phyloP scores from a whole-genome alignment of 2,329 filamentous ascomycete species.

The Penicillium sclerotigenum region DNA sequence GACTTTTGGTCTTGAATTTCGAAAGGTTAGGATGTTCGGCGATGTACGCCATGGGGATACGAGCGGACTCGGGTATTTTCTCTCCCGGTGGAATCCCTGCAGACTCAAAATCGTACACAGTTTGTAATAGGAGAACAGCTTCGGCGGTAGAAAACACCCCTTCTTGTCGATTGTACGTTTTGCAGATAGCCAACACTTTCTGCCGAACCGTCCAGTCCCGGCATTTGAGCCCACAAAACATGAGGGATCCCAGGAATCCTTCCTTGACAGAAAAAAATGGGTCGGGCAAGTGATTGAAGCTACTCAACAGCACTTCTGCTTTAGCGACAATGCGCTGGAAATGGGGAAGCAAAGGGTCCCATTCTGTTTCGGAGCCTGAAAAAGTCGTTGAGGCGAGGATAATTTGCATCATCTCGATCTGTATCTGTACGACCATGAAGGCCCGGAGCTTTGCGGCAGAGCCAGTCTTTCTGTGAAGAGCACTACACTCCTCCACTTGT shows the following conservation, averaged over 20 bases:
- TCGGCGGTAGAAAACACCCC: not conserved
- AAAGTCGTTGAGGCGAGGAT: not conserved
- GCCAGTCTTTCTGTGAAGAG: not conserved
- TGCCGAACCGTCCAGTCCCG: conserved; percentile 1
- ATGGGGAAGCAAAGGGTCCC: not conserved
- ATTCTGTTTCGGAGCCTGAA: not conserved
- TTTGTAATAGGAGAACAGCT: not conserved
- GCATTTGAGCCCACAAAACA: conserved; percentile 3
- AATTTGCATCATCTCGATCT: not conserved
- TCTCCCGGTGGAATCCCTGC: not conserved
- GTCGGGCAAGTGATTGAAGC: not conserved
- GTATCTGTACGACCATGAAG: not conserved
- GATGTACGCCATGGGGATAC: conserved; percentile 13
- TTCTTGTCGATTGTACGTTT: conserved; percentile 2
- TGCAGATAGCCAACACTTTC: not conserved
- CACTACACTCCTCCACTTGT: not conserved
- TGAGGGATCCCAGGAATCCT: not conserved
- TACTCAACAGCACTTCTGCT: not conserved
- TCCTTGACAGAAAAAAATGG: not conserved
- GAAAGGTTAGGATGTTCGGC: not conserved
- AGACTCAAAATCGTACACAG: conserved; percentile 1
- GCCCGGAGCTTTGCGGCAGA: not conserved
- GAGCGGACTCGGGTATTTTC: not conserved
- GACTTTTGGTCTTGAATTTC: not conserved
- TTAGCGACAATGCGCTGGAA: not conserved